These are phyloP conservation scores for Bruguiera hainesii DNA, from an alignment of 441 rosid genomes.

Conservation along the genomic window DNA sequence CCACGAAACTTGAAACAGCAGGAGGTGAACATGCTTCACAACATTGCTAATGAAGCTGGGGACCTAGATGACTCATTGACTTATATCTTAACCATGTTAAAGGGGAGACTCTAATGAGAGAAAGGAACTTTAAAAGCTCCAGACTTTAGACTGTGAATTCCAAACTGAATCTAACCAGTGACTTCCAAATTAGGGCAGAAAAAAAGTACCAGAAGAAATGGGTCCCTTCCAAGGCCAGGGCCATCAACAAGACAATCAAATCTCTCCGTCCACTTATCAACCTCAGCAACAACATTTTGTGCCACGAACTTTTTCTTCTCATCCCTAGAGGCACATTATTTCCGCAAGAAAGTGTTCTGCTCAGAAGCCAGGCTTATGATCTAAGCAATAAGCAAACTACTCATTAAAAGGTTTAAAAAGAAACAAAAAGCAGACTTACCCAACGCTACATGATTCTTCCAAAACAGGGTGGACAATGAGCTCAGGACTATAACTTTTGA, in stretches of 20 bases:
- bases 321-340: conserved; percentile 40
- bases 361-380: background rate
- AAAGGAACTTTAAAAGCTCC: too few species aligned
- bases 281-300: conserved; percentile 62
- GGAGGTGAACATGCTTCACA: background rate
- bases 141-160: too few species aligned
- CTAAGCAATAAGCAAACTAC: background rate
- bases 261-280: conserved; percentile 88
- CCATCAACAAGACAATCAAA: conserved; percentile 96
- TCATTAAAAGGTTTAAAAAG: background rate
- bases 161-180: background rate
- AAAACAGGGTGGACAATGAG: conserved; percentile 87
- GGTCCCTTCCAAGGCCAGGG: conserved; percentile 98
- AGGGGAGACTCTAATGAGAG: too few species aligned
- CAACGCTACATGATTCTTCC: conserved; percentile 72
- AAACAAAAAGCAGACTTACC: conserved; percentile 31
- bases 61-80: background rate
- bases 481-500: conserved; percentile 95
- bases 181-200: conserved; percentile 6
- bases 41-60: background rate
- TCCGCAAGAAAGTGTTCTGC: conserved; percentile 13
- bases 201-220: conserved; percentile 69
- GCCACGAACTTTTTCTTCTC: conserved; percentile 43
- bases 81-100: too few species aligned
- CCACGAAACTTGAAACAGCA: conserved; percentile 5